A percentile compares a stretch with the other conserved stretches of the same genome.
These are phyloP conservation scores for Solanum medicagineum DNA, from an alignment of 257 asterid species.

Conservation along the genomic window DNA sequence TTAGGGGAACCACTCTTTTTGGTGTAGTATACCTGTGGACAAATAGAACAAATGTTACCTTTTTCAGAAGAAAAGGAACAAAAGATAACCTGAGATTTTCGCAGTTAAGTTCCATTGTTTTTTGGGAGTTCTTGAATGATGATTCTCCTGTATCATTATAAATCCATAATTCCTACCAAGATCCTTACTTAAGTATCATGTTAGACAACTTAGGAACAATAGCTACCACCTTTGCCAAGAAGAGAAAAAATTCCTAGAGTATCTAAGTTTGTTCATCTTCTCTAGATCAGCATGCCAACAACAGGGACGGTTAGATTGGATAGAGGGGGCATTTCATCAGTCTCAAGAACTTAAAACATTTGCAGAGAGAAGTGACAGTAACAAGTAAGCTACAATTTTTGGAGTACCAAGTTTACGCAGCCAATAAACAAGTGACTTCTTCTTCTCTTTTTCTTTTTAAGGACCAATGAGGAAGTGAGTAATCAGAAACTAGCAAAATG, in stretches of 20 bases:
- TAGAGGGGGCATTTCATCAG: neutral
- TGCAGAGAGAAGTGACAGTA: neutral
- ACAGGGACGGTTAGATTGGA: neutral
- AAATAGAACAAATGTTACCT: no score
- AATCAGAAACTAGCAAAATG: neutral
- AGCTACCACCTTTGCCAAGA: neutral
- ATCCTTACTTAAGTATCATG: neutral
- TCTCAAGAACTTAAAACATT: neutral
- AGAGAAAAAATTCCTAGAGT: neutral
- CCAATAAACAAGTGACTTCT: neutral
- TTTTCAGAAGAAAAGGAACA: neutral
- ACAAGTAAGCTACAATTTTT: neutral
- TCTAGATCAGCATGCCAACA: neutral
- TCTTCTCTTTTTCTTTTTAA: neutral
- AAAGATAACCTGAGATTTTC: neutral
- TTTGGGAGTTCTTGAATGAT: neutral
- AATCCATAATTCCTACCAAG: neutral
- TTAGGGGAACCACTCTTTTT: no score
- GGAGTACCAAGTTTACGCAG: neutral
- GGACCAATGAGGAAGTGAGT: neutral
- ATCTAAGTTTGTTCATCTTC: neutral
- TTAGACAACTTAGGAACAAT: neutral
- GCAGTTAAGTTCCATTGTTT: neutral
- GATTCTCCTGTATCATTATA: neutral
- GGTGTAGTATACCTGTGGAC: no score